Base-by-base conservation (phyloP, 2,329 filamentous ascomycete genomes). In the Neofusicoccum sp. region DNA sequence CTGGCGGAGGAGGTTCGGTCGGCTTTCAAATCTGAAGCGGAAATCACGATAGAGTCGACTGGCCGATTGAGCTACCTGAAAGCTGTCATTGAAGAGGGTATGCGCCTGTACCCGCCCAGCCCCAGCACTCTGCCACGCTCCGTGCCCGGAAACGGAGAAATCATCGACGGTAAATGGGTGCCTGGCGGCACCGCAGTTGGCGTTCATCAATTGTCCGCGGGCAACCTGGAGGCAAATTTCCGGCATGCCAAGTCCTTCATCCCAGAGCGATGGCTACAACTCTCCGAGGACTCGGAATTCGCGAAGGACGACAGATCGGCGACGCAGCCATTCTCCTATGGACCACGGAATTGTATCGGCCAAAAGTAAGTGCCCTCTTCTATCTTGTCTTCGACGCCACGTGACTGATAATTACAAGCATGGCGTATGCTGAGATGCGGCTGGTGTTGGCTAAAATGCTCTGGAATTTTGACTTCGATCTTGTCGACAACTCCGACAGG, bases 81-180 rank as follows among this genome's bases (percentile, higher is more conserved):
- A 26, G 58, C 45, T 0, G 73, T 72, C 33, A 66, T 80, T 6
- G 73, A 78, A 20, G 78, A 80, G 63, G 74, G 69, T 0, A 64
- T 81, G 5, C 67, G 80, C 1, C 69, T 78, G 8, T 78, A 77
- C 63, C 78, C 79, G 3, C 78, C 79, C 0, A 71, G 79, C 1
- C 69, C 77, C 1, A 63, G 65, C 7, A 71, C 73, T 1, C 61
- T 75, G 7, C 68, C 71, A 4, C 68, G 76, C 8, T 20, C 34
- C 1, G 65, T 66, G 0, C 71, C 73, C 6, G 43, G 62, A 3
- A 73, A 70, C 4, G 75, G 65, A 3, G 71, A 71, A 24, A 48
- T 34, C 5, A 44, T 71, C 16, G 51, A 64, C 62, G 31, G 68
- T 66, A 60, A 60, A 63, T 65, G 44, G 16, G 47, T 47, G 20